Evolutionary conservation across 176 grass and related monocot genomes (phyloP), one percentile per base, ranked within the genome.

Genomic region (Avena sativa): DNA sequence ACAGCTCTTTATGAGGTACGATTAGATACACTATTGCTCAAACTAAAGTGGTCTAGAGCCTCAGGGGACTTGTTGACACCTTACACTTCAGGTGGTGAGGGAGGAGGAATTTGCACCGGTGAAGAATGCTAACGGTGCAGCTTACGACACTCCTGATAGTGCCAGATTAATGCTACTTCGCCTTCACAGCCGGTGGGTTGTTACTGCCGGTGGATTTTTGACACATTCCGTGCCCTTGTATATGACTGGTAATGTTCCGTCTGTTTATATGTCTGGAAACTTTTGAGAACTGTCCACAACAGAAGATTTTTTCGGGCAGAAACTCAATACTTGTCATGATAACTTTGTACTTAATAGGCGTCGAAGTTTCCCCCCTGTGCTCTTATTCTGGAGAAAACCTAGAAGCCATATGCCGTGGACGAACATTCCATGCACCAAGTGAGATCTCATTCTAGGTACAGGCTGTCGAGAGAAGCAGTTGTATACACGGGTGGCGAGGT

Each of bases 21-120:
- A 62, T 15, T 86, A 21, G 48, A 81, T 76, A 26, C 65, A 17
- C 0, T 48, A 63, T 68, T 62, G 20, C 32, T 90, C 5, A 61
- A 53, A 50, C 44, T 84, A 70, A 77, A 77, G 59, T 20, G n/a
- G 4, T 57, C 20, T 47, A 53, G 38, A 79, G 66, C 72, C 64
- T 48, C 17, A 63, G 63, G 25, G 63, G 25, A 70, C 21, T 74
- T 86, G 26, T 28, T 50, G 23, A 47, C 55, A 57, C n/a, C 82
- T 87, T 25, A 59, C 46, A n/a, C 79, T 59, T 34, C 86, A 98
- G 96, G 82, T 98, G n/a, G 55, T 89, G 81, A 82, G 96, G 21
- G 96, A 98, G 75, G 96, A 98, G 88, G 96, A 98, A 93, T 98
- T 98, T 91, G 93, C 96, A 47, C 93, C 93, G 26, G 91, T 98